Conservation (phyloP, 1,284 basidiomycete species). For the Ganoderma boninense region DNA sequence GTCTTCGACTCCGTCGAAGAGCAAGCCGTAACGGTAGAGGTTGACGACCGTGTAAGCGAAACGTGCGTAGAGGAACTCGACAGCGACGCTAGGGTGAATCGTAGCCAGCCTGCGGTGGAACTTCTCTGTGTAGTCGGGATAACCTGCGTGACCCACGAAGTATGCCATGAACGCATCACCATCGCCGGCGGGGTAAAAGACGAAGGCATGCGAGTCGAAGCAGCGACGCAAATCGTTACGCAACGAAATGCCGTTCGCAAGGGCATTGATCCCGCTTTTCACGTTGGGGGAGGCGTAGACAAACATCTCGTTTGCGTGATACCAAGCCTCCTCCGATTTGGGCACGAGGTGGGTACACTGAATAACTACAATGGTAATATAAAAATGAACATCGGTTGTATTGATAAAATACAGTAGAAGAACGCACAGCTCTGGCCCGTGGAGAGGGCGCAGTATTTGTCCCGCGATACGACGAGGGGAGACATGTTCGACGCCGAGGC, state of each 20-base stretch:
- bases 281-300: not conserved
- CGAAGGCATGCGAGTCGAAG: not conserved
- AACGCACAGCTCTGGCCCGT: not conserved
- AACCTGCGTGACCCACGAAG: not conserved
- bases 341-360: not conserved
- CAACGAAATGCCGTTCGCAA: not conserved
- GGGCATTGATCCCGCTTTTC: not conserved
- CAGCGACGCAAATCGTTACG: not conserved
- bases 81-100: not conserved
- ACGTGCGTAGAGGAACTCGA: conserved; percentile 1
- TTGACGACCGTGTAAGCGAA: not conserved
- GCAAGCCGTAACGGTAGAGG: not conserved
- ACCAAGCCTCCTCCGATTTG: not conserved
- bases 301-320: not conserved
- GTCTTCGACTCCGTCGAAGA: not conserved
- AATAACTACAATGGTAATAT: not conserved
- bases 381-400: not conserved
- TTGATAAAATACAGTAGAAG: not conserved
- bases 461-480: not conserved
- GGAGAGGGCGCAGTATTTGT: not conserved
- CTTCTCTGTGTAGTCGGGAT: not conserved
- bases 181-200: not conserved
- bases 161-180: not conserved
- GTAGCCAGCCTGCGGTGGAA: not conserved
- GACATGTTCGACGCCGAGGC: not conserved